Percentiles rank a stretch among this genome's conserved stretches.
These are phyloP conservation scores for Citeromyces matritensis DNA, from an alignment of 805 yeast species.

Conservation along the genomic window DNA sequence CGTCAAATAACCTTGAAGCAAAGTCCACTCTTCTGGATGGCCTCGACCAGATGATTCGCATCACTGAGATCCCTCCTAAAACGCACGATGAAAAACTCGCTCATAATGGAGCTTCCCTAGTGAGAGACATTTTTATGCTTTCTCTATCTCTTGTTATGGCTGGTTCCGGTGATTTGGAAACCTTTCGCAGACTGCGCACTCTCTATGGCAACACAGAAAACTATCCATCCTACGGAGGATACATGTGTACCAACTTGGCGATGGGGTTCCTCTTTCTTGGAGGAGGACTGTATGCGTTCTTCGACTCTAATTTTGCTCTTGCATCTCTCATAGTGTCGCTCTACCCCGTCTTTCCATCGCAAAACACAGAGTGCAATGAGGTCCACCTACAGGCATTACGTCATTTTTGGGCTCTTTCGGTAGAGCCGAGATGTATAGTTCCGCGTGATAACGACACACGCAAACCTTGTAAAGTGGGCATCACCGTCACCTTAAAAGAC, in stretches of 20 bases:
- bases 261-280: conserved; percentile 83
- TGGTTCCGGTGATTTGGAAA: conserved; percentile 79
- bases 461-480: conserved; percentile 32
- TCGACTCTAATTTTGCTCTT: conserved; percentile 40
- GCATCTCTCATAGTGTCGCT: conserved; percentile 61
- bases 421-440: conserved; percentile 69
- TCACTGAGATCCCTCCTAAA: conserved; percentile 23
- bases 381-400: conserved; percentile 74
- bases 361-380: conserved; percentile 21
- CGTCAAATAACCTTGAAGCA: conserved; percentile 40
- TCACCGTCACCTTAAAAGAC: conserved; percentile 17
- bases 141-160: conserved; percentile 70
- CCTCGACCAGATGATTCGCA: conserved; percentile 32
- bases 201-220: conserved; percentile 41
- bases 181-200: conserved; percentile 56
- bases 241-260: conserved; percentile 66
- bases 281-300: conserved; percentile 81
- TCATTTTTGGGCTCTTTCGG: conserved; percentile 82
- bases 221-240: conserved; percentile 43
- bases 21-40: conserved; percentile 38
- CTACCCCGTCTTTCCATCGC: conserved; percentile 58
- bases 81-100: conserved; percentile 48
- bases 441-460: conserved; percentile 54
- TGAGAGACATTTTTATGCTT: conserved; percentile 45
- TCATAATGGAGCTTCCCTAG: conserved; percentile 31